Evolutionary conservation across 1,284 basidiomycete genomes (phyloP).

Genomic region (Baeospora myosura): DNA sequence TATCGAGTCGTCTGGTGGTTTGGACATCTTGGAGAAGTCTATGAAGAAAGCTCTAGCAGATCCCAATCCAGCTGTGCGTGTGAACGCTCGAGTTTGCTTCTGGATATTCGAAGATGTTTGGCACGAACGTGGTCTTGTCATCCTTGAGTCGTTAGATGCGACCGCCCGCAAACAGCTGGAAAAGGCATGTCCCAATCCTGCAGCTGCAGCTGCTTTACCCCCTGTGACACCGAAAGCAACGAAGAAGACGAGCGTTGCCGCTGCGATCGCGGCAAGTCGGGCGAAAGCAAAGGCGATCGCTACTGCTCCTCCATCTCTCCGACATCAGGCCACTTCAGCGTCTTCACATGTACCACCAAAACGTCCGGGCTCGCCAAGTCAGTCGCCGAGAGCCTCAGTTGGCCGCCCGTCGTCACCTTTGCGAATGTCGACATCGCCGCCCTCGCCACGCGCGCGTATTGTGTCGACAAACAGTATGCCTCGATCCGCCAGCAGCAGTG

Average conservation of each 20-base stretch:
- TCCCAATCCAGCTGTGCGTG: slow-evolving; percentile 73
- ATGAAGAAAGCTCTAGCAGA: slow-evolving; percentile 73
- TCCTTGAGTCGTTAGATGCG: slow-evolving; percentile 68
- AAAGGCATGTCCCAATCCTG: slow-evolving; percentile 66
- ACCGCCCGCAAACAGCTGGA: slow-evolving; percentile 78
- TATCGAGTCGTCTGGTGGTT: slow-evolving; percentile 60
- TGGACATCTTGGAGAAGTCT: slow-evolving; percentile 66
- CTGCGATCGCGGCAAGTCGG: slow-evolving; percentile 75
- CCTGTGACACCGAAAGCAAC: slow-evolving; percentile 41
- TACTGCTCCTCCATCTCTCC: slow-evolving; percentile 64
- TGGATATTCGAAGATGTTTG: slow-evolving; percentile 79
- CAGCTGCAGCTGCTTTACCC: slow-evolving; percentile 30
- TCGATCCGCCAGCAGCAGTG: slow-evolving; percentile 32
- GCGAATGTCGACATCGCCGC: slow-evolving; percentile 30
- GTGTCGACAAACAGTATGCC: slow-evolving; percentile 28
- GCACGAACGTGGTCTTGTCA: slow-evolving; percentile 55
- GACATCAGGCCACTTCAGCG: slow-evolving; percentile 69
- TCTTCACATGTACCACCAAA: slow-evolving; percentile 44
- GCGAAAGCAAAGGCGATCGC: slow-evolving; percentile 80
- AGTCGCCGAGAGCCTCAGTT: slow-evolving; percentile 25
- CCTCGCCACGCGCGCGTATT: slow-evolving; percentile 37
- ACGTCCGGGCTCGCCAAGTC: slow-evolving; percentile 38
- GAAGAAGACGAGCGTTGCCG: slow-evolving; percentile 74
- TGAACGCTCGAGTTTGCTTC: slow-evolving; percentile 67
- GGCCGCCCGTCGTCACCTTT: slow-evolving; percentile 39